phyloP scores from a whole-genome alignment of 495 filamentous ascomycete genomes.

The Penicillium daleae region DNA sequence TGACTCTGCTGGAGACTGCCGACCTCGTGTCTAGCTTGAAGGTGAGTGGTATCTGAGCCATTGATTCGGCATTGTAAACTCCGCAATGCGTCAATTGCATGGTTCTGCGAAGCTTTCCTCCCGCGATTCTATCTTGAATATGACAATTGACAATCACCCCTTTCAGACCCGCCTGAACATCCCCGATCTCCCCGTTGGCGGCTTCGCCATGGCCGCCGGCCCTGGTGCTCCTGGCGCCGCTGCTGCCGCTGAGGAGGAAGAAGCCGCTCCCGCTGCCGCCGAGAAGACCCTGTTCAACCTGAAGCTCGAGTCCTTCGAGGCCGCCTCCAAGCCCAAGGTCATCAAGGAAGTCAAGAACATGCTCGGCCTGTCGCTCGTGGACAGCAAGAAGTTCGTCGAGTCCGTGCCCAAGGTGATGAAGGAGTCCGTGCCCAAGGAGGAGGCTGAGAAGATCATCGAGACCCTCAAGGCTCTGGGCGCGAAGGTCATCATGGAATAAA shows the following conservation, averaged over 20 bases:
- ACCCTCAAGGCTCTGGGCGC: constrained; percentile 90
- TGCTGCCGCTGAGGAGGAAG: constrained; percentile 78
- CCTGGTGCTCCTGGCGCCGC: constrained; percentile 60
- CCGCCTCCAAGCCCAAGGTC: constrained; percentile 90
- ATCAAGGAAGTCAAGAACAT: constrained; percentile 99
- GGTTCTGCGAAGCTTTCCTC: neutral
- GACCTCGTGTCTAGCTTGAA: constrained; percentile 92
- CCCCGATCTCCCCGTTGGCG: constrained; percentile 92
- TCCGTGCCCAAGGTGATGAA: constrained; percentile 97
- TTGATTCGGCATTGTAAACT: constrained; percentile 9
- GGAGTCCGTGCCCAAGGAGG: constrained; percentile 97
- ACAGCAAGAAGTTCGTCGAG: constrained; percentile 99
- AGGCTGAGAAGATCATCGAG: constrained; percentile 97
- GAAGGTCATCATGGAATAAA: constrained; percentile 86
- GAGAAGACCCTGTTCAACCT: constrained; percentile 98
- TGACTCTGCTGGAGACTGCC: constrained; percentile 96
- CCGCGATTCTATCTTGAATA: neutral
- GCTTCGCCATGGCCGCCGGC: constrained; percentile 70
- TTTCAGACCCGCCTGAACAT: constrained; percentile 92
- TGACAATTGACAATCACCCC: constrained; percentile 10
- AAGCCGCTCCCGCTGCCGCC: constrained; percentile 74
- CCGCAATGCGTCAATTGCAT: constrained; percentile 16
- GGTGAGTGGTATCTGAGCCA: constrained; percentile 51
- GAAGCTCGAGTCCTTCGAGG: constrained; percentile 87
- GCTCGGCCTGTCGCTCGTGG: constrained; percentile 92